Evolutionary conservation across 2,329 filamentous ascomycete species (phyloP), one percentile per base, ranked within the genome.

Genomic region (Trichoderma cornu-damae): DNA sequence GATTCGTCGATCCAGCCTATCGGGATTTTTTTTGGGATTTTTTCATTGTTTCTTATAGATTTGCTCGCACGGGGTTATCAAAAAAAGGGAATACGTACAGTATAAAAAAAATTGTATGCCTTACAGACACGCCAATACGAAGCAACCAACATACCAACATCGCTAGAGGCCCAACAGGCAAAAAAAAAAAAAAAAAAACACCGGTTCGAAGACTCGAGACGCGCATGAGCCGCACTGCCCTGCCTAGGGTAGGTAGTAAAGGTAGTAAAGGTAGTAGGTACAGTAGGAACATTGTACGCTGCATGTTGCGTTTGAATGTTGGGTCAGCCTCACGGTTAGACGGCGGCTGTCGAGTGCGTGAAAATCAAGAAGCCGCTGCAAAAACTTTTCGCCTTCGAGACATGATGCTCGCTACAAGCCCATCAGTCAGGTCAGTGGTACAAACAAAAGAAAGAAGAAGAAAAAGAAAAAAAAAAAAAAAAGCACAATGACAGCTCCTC

Each of bases 1-100:
- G 40, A 55, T 55, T 55, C 43, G 52, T 44, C 34, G 52, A 55
- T 35, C 52, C 52, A 28, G 43, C 22, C 24, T 35, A 35, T 44
- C 30, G 52, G 52, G 26, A 47, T 22, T 42, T 40, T n/a, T 18
- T 4, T 12, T 22, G n/a, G 22, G 44, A n/a, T 30, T 11, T 28
- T 1, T n/a, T n/a, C n/a, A n/a, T n/a, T n/a, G n/a, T n/a, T n/a
- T n/a, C n/a, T n/a, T n/a, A n/a, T n/a, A n/a, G n/a, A n/a, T n/a
- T n/a, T n/a, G n/a, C n/a, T n/a, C n/a, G n/a, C n/a, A n/a, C n/a
- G n/a, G n/a, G n/a, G n/a, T n/a, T n/a, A n/a, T n/a, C n/a, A n/a
- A n/a, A n/a, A n/a, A n/a, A n/a, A n/a, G n/a, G n/a, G n/a, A n/a
- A n/a, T n/a, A n/a, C n/a, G n/a, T n/a, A n/a, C n/a, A n/a, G n/a